Percentiles rank a stretch among this genome's conserved stretches.
Conservation (phyloP, 257 asterid genomes). For the Handroanthus guayacan region DNA sequence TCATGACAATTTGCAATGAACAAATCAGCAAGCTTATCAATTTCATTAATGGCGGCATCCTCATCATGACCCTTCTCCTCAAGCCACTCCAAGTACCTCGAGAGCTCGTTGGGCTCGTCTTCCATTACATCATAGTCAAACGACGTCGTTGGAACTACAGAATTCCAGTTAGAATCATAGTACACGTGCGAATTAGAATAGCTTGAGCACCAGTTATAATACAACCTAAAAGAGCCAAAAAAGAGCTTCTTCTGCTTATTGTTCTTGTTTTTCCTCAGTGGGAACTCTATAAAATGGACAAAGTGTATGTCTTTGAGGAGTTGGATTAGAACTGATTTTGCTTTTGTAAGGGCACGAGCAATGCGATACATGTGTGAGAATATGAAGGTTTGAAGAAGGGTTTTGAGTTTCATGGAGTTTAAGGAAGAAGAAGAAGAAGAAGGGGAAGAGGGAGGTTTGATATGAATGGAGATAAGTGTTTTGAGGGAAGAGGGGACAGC, state of each 20-base stretch:
- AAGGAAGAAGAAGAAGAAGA: conserved; percentile 45
- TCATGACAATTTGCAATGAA: conserved; percentile 84
- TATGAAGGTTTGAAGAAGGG: conserved; percentile 64
- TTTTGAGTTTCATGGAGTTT: conserved; percentile 56
- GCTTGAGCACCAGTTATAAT: conserved; percentile 77
- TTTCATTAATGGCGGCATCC: conserved; percentile 46
- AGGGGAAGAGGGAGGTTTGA: conserved; percentile 37
- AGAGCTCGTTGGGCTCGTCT: conserved; percentile 48
- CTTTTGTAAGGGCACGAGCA: conserved; percentile 47
- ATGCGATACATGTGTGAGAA: conserved; percentile 68
- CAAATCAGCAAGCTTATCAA: conserved; percentile 82
- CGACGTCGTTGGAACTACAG: conserved; percentile 28
- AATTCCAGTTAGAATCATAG: conserved; percentile 55
- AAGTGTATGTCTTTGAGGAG: conserved; percentile 53
- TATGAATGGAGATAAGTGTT: conserved; percentile 45
- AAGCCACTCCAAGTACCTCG: conserved; percentile 79
- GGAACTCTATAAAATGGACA: conserved; percentile 41
- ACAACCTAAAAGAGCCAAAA: conserved; percentile 74
- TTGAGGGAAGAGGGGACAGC: conserved; percentile 52
- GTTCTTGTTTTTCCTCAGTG: conserved; percentile 41
- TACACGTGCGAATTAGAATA: conserved; percentile 34
- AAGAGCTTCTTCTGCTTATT: conserved; percentile 51
- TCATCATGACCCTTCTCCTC: conserved; percentile 61
- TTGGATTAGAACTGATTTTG: conserved; percentile 58
- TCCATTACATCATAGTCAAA: conserved; percentile 25